Percentiles rank a stretch among this genome's conserved stretches.
Evolutionary conservation across 2,329 filamentous ascomycete species (phyloP).

Genomic region (Clathrospora elynae): DNA sequence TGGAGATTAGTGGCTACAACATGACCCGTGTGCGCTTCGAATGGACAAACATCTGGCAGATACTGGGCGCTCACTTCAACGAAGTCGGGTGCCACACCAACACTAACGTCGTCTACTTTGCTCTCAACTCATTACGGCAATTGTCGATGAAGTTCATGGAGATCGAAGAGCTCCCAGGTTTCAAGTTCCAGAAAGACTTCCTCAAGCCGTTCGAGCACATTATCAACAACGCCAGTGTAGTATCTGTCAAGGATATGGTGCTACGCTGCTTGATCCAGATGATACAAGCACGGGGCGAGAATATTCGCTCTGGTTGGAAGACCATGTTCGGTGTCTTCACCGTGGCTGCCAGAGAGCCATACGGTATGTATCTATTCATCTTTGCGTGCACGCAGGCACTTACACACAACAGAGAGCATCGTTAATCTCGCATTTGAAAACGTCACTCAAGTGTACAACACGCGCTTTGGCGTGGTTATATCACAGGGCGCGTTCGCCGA

Average conservation of each 20-base stretch:
- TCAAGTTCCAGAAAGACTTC: constrained; percentile 99
- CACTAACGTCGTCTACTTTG: constrained; percentile 96
- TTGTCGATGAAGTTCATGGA: constrained; percentile 99
- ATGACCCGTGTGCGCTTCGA: constrained; percentile 98
- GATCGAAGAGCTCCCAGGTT: constrained; percentile 94
- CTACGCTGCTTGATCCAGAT: constrained; percentile 96
- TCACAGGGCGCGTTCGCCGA: constrained; percentile 97
- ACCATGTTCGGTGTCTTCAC: constrained; percentile 99
- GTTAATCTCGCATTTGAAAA: constrained; percentile 97
- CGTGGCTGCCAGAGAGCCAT: constrained; percentile 88
- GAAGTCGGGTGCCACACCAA: constrained; percentile 96
- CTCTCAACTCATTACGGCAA: constrained; percentile 91
- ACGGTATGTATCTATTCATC: constrained; percentile 57
- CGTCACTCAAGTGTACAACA: constrained; percentile 93
- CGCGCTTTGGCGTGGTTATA: constrained; percentile 92
- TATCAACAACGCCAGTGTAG: constrained; percentile 87
- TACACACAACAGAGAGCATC: constrained; percentile 71
- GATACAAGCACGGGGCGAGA: constrained; percentile 95
- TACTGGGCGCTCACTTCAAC: constrained; percentile 98
- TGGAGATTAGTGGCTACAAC: constrained; percentile 99
- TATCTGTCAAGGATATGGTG: constrained; percentile 97
- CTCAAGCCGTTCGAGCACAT: constrained; percentile 98
- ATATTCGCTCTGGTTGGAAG: constrained; percentile 96
- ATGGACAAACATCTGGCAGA: constrained; percentile 97
- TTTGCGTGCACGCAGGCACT: constrained; percentile 7